Conservation (phyloP, 2,329 filamentous ascomycete genomes). For the Lachnellula hyalina region DNA sequence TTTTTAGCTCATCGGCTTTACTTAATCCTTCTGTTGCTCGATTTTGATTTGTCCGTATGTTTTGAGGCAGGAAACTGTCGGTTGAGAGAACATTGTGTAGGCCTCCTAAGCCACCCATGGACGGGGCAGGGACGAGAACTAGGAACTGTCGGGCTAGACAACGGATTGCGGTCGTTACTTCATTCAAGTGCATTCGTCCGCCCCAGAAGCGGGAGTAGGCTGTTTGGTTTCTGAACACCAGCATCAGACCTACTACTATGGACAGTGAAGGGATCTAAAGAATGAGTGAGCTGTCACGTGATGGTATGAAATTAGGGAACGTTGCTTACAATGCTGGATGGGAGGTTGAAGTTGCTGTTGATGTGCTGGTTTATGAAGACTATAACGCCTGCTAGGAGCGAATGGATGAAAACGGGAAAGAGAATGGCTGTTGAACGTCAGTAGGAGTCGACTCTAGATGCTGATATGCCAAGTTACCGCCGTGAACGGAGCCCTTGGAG, state of each 20-base stretch:
- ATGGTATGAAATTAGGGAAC: background rate
- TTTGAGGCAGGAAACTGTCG: constrained; percentile 18
- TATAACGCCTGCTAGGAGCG: constrained; percentile 51
- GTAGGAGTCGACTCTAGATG: background rate
- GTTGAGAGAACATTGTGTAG: constrained; percentile 19
- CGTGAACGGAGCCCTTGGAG: constrained; percentile 58
- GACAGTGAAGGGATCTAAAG: constrained; percentile 52
- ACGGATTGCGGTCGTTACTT: constrained; percentile 51
- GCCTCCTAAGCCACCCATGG: constrained; percentile 9
- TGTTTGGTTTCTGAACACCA: constrained; percentile 61
- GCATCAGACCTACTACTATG: constrained; percentile 62
- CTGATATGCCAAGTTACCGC: constrained; percentile 18
- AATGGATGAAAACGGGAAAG: constrained; percentile 51
- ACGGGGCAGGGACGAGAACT: constrained; percentile 30
- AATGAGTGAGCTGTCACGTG: constrained; percentile 2
- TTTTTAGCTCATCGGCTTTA: constrained; percentile 37
- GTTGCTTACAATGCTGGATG: constrained; percentile 47
- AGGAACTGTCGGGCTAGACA: constrained; percentile 54
- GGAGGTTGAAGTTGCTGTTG: constrained; percentile 46
- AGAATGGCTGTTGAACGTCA: constrained; percentile 41
- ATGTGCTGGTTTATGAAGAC: constrained; percentile 52
- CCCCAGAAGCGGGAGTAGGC: constrained; percentile 45
- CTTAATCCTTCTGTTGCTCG: constrained; percentile 1
- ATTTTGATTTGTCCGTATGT: constrained; percentile 6
- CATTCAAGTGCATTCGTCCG: constrained; percentile 50